These are phyloP conservation scores for Ceratorhiza oryzae-sativae DNA, from an alignment of 1,284 basidiomycete genomes.

Conservation along the genomic window DNA sequence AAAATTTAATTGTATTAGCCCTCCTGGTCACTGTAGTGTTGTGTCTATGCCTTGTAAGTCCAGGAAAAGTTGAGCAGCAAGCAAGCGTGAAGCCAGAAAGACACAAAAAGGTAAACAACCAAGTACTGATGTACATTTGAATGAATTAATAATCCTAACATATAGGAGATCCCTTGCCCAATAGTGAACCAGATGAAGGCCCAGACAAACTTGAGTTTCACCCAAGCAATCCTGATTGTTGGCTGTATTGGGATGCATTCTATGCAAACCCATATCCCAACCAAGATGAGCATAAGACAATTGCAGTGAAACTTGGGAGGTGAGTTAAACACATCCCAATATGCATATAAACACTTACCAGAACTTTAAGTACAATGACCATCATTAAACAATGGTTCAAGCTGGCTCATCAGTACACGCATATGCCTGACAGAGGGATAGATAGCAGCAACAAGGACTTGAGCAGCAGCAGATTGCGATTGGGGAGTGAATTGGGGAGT, in stretches of 20 bases:
- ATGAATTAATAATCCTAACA: too few species aligned
- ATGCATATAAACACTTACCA: background rate
- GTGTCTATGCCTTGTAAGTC: too few species aligned
- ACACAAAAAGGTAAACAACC: too few species aligned
- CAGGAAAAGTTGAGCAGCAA: too few species aligned
- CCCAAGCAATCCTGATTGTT: too few species aligned
- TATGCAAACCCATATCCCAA: background rate
- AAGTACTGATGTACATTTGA: too few species aligned
- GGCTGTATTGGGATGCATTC: background rate
- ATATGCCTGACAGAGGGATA: background rate
- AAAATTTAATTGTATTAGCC: too few species aligned
- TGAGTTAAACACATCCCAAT: background rate
- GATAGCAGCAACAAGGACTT: background rate
- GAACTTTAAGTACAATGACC: background rate
- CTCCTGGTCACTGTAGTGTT: too few species aligned
- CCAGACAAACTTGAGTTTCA: too few species aligned
- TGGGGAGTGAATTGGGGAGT: background rate
- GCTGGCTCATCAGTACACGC: background rate
- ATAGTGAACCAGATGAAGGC: too few species aligned
- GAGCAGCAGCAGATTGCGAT: background rate
- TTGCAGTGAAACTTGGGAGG: background rate
- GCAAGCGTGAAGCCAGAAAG: too few species aligned
- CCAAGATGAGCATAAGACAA: background rate
- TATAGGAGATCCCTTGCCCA: too few species aligned
- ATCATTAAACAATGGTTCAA: background rate